Base-by-base conservation (phyloP, 352 stramenopile genomes). In the Peronospora destructor region DNA sequence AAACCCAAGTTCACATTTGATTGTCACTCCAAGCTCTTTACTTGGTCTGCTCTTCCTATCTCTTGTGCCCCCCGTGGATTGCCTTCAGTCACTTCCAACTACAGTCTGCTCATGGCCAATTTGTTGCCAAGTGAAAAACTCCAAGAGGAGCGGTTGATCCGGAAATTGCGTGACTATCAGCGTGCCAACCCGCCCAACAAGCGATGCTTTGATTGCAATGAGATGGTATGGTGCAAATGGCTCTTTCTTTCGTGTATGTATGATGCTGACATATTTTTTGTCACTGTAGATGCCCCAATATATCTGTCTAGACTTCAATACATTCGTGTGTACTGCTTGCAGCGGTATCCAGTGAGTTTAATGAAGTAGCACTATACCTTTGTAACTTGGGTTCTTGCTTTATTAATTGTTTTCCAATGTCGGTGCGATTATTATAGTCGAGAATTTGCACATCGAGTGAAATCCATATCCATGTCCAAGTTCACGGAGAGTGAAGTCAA, bases 381-480 rank as follows among this genome's bases (percentile, higher is more conserved):
- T n/a, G 12, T 19, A 9, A 28, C 29, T 42, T 57, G 46, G n/a
- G 4, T 14, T 55, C 8, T 6, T 32, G 28, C 28, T 37, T 42
- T 2, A 9, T 33, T 32, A 14, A 9, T 35, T 57, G 8, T 32
- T 1, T 50, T n/a, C n/a, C n/a, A 8, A 1, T 38, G 4, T 52
- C 40, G 14, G 10, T 36, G 32, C 1, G 1, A 3, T 21, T 19
- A 9, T 23, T 64, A 28, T 48, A 92, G 84, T 49, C 85, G 89
- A 17, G 87, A 96, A 63, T 97, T 97, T 61, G 85, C 78, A 6
- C 89, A 97, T 51, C 83, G 89, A 12, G 84, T 97, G 48, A 97
- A 97, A 61, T 95, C 85, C 47, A 93, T 97, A 59, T 96, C 87
- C 45, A 93, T 96, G 76, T 94, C 87, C 45, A 96, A 93, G 54